phyloP scores from a whole-genome alignment of 495 filamentous ascomycete species.

The Annulohypoxylon nitens region DNA sequence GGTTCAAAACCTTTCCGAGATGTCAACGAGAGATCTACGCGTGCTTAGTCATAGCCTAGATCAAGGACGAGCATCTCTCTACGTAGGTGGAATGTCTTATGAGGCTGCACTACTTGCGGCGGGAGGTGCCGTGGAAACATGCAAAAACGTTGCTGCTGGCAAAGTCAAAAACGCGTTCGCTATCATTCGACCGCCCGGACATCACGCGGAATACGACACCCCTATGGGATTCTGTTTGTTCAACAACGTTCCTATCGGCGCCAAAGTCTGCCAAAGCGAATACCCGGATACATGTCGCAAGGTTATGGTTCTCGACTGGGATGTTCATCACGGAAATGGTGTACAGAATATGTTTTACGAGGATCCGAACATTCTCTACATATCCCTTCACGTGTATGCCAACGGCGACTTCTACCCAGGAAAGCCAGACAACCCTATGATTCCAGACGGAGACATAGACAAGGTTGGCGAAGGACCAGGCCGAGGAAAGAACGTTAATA shows the following conservation, averaged over 20 bases:
- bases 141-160: constrained; percentile 81
- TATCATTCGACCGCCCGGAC: constrained; percentile 92
- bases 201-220: constrained; percentile 87
- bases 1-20: constrained; percentile 70
- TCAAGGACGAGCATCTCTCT: constrained; percentile 82
- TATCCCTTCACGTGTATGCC: constrained; percentile 92
- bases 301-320: constrained; percentile 95
- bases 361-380: constrained; percentile 94
- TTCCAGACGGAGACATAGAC: constrained; percentile 76
- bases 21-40: constrained; percentile 71
- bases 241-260: constrained; percentile 95
- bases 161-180: constrained; percentile 93
- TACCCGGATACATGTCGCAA: constrained; percentile 85
- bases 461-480: constrained; percentile 81
- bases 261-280: constrained; percentile 81
- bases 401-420: constrained; percentile 89
- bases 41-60: constrained; percentile 68
- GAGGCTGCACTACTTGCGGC: constrained; percentile 84
- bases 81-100: constrained; percentile 86
- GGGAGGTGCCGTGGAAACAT: constrained; percentile 96
- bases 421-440: constrained; percentile 68
- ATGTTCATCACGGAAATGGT: constrained; percentile 88
- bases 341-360: constrained; percentile 97
- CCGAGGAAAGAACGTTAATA: constrained; percentile 93
- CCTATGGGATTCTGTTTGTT: constrained; percentile 97